Evolutionary conservation across 768 basidiomycete genomes (phyloP).

Genomic region (Mycena rosella): DNA sequence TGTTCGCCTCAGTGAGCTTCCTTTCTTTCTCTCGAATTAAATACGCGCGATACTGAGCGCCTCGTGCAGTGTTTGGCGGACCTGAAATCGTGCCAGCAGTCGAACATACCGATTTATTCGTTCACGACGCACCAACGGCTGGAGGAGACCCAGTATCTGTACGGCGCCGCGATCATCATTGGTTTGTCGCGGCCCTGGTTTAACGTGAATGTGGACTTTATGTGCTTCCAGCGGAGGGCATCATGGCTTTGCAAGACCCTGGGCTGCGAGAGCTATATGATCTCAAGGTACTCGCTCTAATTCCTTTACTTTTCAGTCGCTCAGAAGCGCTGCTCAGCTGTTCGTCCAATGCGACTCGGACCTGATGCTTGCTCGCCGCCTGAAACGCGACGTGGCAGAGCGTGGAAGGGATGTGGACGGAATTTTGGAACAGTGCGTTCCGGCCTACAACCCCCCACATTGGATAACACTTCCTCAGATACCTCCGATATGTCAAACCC

Average conservation of each 20-base stretch:
- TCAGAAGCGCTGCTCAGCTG: conserved; percentile 56
- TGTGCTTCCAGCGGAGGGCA: conserved; percentile 73
- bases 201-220: background rate
- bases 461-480: conserved; percentile 57
- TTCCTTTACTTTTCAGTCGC: background rate
- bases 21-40: background rate
- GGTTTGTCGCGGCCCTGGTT: conserved; percentile 38
- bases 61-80: conserved; percentile 80
- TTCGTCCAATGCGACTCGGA: conserved; percentile 97
- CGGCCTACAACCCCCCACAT: background rate
- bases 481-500: conserved; percentile 95
- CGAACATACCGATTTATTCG: conserved; percentile 95
- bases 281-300: conserved; percentile 71
- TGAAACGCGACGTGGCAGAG: conserved; percentile 89
- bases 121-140: conserved; percentile 91
- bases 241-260: conserved; percentile 90
- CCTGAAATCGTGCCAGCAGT: conserved; percentile 85
- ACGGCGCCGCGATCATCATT: conserved; percentile 94
- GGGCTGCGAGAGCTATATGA: conserved; percentile 87
- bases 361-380: conserved; percentile 95
- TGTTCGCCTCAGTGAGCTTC: conserved; percentile 76
- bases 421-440: conserved; percentile 85
- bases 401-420: conserved; percentile 89
- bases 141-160: conserved; percentile 86
- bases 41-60: background rate